Evolutionary conservation across 1,284 basidiomycete genomes (phyloP).

Genomic region (Heterobasidion annosum): DNA sequence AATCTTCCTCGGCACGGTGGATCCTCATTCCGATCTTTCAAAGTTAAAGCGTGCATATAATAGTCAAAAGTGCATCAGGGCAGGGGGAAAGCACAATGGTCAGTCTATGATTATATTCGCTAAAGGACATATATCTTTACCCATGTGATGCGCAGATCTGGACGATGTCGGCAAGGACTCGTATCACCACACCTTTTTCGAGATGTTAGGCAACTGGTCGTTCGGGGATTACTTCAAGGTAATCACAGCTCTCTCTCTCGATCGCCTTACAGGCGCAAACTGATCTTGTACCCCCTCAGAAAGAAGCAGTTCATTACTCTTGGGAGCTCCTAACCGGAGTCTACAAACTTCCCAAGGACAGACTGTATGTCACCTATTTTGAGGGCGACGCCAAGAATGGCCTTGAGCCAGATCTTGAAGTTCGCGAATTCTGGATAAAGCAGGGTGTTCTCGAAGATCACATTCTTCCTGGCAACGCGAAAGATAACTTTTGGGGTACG

Average conservation of each 20-base stretch:
- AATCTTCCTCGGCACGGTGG: constrained; percentile 94
- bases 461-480: constrained; percentile 89
- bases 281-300: constrained; percentile 31
- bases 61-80: constrained; percentile 95
- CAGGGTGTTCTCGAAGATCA: constrained; percentile 86
- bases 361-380: constrained; percentile 97
- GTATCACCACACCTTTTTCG: constrained; percentile 97
- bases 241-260: not conserved
- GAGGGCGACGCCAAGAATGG: constrained; percentile 86
- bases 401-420: constrained; percentile 86
- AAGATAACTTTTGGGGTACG: constrained; percentile 99
- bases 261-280: not conserved
- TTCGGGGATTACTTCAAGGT: constrained; percentile 99
- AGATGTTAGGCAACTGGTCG: constrained; percentile 99
- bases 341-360: constrained; percentile 83
- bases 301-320: constrained; percentile 88
- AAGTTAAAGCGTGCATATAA: constrained; percentile 93
- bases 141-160: constrained; percentile 50
- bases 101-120: constrained; percentile 8
- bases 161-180: constrained; percentile 99
- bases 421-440: constrained; percentile 78
- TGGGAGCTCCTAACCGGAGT: constrained; percentile 92
- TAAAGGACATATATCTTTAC: not conserved
- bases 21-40: constrained; percentile 83
- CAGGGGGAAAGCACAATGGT: constrained; percentile 98